Evolutionary conservation across 164 flowering plant genomes (phyloP).

Genomic region (Saururus chinensis): DNA sequence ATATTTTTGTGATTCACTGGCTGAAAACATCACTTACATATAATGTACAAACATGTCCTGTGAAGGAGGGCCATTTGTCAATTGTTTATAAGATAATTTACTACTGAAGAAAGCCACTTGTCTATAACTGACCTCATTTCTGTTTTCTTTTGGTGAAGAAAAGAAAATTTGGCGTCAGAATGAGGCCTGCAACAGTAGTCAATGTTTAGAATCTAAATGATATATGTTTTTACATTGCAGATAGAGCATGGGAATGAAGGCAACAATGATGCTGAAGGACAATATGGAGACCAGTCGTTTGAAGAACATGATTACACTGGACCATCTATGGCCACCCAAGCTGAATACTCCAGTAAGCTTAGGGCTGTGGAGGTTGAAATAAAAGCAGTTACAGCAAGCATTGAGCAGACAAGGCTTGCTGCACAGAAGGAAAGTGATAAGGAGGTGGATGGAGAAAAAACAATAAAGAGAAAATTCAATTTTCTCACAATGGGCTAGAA

Average conservation of each 20-base stretch:
- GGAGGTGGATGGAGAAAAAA: slow-evolving; percentile 15
- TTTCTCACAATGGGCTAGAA: slow-evolving; percentile 21
- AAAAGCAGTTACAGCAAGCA: slow-evolving; percentile 71
- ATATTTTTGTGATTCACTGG: too few relatives aligned
- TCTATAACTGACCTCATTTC: too few relatives aligned
- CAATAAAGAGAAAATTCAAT: slow-evolving; percentile 17
- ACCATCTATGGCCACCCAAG: slow-evolving; percentile 23
- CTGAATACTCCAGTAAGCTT: slow-evolving; percentile 38
- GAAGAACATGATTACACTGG: slow-evolving; percentile 22
- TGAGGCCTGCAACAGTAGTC: not conserved
- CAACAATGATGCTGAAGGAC: slow-evolving; percentile 24
- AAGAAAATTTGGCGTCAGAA: not conserved
- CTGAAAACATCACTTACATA: too few relatives aligned
- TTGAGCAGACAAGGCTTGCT: slow-evolving; percentile 30
- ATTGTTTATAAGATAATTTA: not conserved
- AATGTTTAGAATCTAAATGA: not conserved
- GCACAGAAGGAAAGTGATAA: slow-evolving; percentile 14
- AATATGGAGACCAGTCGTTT: slow-evolving; percentile 28
- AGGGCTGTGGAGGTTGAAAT: slow-evolving; percentile 80
- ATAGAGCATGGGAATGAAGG: slow-evolving; percentile 31
- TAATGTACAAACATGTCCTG: too few relatives aligned
- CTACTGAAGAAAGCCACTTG: not conserved
- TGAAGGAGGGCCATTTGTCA: not conserved
- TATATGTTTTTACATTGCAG: slow-evolving; percentile 23
- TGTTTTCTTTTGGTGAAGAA: not conserved